Conservation (phyloP, 768 basidiomycete species). For the Megacollybia marginata region DNA sequence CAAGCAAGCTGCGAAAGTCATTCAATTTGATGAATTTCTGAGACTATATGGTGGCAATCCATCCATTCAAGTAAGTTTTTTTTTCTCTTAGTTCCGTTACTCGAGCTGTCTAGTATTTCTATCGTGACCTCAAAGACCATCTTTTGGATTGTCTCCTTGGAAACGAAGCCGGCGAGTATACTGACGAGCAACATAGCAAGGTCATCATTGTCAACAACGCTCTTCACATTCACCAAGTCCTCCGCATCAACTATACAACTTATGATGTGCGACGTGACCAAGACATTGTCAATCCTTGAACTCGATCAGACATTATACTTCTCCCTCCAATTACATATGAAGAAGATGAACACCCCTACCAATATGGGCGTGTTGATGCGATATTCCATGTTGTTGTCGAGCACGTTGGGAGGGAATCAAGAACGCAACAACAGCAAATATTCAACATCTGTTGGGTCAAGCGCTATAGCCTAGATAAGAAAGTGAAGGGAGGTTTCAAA, state of each 20-base stretch:
- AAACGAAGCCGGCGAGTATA: conserved; percentile 12
- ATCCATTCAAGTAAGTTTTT: conserved; percentile 17
- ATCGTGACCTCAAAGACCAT: conserved; percentile 20
- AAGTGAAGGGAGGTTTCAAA: too few species aligned
- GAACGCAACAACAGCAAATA: too few species aligned
- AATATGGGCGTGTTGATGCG: neutral
- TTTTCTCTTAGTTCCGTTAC: neutral
- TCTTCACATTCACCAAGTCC: conserved; percentile 20
- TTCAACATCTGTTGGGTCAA: too few species aligned
- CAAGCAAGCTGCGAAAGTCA: conserved; percentile 3
- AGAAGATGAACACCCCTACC: neutral
- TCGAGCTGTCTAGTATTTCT: conserved; percentile 18
- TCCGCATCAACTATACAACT: too few species aligned
- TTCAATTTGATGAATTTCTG: conserved; percentile 1
- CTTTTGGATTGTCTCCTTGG: conserved; percentile 18
- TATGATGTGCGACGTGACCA: too few species aligned
- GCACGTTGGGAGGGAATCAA: too few species aligned
- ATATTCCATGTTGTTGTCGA: conserved; percentile 7
- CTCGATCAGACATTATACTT: conserved; percentile 22
- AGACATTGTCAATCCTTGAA: too few species aligned
- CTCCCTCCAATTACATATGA: conserved; percentile 10
- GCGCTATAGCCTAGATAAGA: too few species aligned
- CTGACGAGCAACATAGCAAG: conserved; percentile 7
- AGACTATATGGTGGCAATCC: conserved; percentile 13
- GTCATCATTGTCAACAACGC: conserved; percentile 9